Evolutionary conservation across 2,329 filamentous ascomycete genomes (phyloP), one percentile per base, ranked within the genome.

Genomic region (Fusarium verrucosum): DNA sequence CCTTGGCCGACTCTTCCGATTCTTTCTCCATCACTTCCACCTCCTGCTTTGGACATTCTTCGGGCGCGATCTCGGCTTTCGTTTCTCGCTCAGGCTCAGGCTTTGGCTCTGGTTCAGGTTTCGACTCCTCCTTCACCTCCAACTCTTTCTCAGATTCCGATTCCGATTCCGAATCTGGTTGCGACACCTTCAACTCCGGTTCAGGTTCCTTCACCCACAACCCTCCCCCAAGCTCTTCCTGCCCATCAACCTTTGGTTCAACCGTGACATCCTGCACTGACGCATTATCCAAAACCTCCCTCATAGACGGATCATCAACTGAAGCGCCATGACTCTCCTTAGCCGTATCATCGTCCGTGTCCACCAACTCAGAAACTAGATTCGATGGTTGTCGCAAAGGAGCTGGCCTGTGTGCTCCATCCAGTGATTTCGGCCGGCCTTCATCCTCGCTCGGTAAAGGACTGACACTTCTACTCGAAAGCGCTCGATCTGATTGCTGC

Each of bases 361-460:
- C 78, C 28, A 85, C 83, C 22, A 85, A 73, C 43, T 81, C 80
- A 50, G 82, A 81, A 4, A 85, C 82, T 60, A 82, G 85, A 9
- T 80, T 81, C 0, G 69, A 65, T 7, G 65, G 41, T 47, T 79
- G 72, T 32, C 70, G 62, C 5, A 52, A 56, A n/a, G 53, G 30
- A 19, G 69, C 67, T n/a, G 57, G 66, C 16, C 41, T 50, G 9
- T 69, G 65, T 8, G 41, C 42, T 16, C 46, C 50, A 11, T 68
- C 66, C 5, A 64, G 62, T 4, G 73, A 74, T 14, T 45, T 56
- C 7, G 68, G 49, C 16, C 60, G 54, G 5, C 28, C 49, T 41
- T 53, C 63, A 22, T 66, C 52, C 5, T 65, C 58, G 22, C 26
- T 65, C 20, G 44, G 54, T 3, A 65, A 43, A 19, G 53, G 56